These are phyloP conservation scores for Dictyostelium capitatum DNA, from an alignment of 78 protist genomes.

Conservation along the genomic window DNA sequence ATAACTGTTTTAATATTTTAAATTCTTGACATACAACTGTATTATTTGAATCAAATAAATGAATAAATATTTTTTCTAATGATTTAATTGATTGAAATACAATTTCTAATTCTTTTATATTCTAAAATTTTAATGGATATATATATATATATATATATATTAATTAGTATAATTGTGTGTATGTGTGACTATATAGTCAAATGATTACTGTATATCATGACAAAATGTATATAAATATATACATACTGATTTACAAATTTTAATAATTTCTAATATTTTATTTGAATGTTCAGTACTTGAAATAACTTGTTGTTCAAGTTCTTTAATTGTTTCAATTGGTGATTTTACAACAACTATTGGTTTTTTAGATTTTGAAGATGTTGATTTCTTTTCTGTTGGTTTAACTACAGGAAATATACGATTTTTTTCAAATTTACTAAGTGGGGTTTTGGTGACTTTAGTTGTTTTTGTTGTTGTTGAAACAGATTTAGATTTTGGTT, in stretches of 20 bases:
- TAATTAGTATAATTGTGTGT: too few species aligned
- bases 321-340: constrained; percentile 40
- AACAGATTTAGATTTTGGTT: not conserved
- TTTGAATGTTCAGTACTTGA: constrained; percentile 40
- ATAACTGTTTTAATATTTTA: not conserved
- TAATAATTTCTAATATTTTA: constrained; percentile 48
- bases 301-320: constrained; percentile 33
- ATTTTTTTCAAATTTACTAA: constrained; percentile 7
- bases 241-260: constrained; percentile 57
- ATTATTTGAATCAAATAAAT: constrained; percentile 33
- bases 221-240: too few species aligned
- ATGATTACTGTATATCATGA: too few species aligned
- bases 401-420: not conserved
- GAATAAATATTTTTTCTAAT: constrained; percentile 54
- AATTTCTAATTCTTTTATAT: constrained; percentile 46
- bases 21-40: constrained; percentile 13
- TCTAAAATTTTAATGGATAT: too few species aligned
- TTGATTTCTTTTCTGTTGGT: constrained; percentile 10
- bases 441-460: not conserved
- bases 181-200: too few species aligned
- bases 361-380: not conserved
- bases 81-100: constrained; percentile 69
- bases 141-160: too few species aligned
- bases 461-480: not conserved
- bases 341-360: not conserved